Evolutionary conservation across 2,329 filamentous ascomycete species (phyloP), one percentile per base, ranked within the genome.

Genomic region (Nemania sp.): DNA sequence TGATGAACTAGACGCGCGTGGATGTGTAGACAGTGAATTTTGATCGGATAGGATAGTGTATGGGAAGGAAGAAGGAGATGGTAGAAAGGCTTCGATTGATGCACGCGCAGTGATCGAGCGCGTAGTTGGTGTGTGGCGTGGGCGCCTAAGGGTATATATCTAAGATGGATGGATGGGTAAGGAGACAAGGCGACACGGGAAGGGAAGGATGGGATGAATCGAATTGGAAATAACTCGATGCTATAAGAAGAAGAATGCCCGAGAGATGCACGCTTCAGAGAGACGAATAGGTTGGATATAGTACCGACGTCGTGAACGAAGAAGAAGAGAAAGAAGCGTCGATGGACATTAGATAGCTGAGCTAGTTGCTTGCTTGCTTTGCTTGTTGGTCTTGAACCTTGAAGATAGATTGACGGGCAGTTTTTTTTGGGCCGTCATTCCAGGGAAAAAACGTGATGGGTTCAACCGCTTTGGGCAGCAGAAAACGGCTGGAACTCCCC

Each of bases 341-440:
- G 66, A 64, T 59, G 62, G 54, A 55, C 35, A 45, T 41, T 49
- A 18, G 59, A 58, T 35, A 54, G 59, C 66, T 68, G 59, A 29
- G 57, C 35, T 29, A 41, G 18, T 55, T 32, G 51, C 38, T 41
- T 47, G 60, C 47, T 64, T 63, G 59, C 53, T n/a, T n/a, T n/a
- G n/a, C n/a, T n/a, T n/a, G n/a, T n/a, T n/a, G n/a, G n/a, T n/a
- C n/a, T n/a, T n/a, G n/a, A n/a, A n/a, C n/a, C n/a, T 62, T 43
- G 62, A 57, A 24, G 62, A 64, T 32, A 52, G 56, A 62, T 66
- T 54, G 54, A 56, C 66, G 43, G 66, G 53, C 45, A 62, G 59
- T 47, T 66, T 66, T 69, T 69, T 69, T 70, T 70, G 29, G 66
- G 69, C 66, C 57, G 69, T 66, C 63, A 68, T 68, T 56, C 45